phyloP scores from a whole-genome alignment of 2,329 filamentous ascomycete species.

The Aotearoamyces nothofagi region DNA sequence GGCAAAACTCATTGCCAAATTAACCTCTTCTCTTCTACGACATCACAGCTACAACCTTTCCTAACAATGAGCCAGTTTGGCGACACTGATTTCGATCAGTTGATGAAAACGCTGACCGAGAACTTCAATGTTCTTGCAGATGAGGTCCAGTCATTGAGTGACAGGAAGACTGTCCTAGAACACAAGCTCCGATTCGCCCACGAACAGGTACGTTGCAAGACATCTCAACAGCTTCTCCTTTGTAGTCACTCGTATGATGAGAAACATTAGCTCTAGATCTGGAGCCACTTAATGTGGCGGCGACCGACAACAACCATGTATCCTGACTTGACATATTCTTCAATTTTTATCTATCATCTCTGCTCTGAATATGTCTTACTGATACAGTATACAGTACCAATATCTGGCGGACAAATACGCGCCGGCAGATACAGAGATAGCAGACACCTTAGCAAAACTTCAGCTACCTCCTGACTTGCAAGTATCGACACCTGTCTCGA shows the following conservation, averaged over 20 bases:
- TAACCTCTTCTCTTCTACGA: too few species aligned
- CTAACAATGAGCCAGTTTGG: too few species aligned
- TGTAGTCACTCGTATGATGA: conserved; percentile 25
- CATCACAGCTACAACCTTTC: too few species aligned
- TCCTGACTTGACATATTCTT: conserved; percentile 28
- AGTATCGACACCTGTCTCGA: conserved; percentile 11
- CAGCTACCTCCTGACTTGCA: conserved; percentile 39
- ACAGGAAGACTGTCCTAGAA: conserved; percentile 49
- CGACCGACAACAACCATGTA: conserved; percentile 46
- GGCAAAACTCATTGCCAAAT: too few species aligned
- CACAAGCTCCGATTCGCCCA: conserved; percentile 52
- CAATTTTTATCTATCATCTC: conserved; percentile 25
- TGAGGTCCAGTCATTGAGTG: conserved; percentile 46
- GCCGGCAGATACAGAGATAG: conserved; percentile 47
- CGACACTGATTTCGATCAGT: conserved; percentile 18
- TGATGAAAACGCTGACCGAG: conserved; percentile 43
- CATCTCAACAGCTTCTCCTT: conserved; percentile 5
- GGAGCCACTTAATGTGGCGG: conserved; percentile 42
- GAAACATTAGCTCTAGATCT: conserved; percentile 69
- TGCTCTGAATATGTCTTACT: conserved; percentile 14
- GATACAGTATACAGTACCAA: conserved; percentile 36
- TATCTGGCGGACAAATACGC: conserved; percentile 54
- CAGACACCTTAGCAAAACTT: conserved; percentile 49
- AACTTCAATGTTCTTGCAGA: conserved; percentile 50
- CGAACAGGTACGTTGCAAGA: conserved; percentile 38